Base-by-base conservation (phyloP, 78 protist genomes). In the Planoprotostelium fungivorum region DNA sequence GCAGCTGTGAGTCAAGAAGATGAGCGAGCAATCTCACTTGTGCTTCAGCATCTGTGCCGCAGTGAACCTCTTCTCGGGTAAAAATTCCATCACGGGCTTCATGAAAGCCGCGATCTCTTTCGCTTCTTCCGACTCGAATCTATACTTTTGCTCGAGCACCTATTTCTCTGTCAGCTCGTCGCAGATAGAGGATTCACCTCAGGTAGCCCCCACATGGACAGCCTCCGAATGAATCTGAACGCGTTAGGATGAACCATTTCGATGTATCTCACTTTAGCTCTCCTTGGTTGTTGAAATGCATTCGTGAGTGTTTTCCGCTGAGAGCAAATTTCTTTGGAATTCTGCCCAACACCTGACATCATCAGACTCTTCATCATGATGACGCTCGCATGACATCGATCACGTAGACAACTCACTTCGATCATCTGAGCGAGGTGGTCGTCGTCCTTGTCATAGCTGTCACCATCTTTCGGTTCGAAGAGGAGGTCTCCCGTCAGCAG, bases 401-500 rank as follows among this genome's bases (percentile, higher is more conserved):
- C 73, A n/a, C n/a, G n/a, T n/a, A n/a, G n/a, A n/a, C n/a, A n/a
- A n/a, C n/a, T 51, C 73, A 51, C 73, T 16, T 84, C 94, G 31
- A 90, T 86, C 90, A 87, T 88, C 37, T 84, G 63, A 29, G 90
- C 93, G 36, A 92, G 63, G 36, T 86, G 95, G 28, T 92, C 97
- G 34, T 98, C 99, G 88, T 96, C 95, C 29, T 97, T 93, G 0
- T 85, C 84, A 86, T 89, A 96, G 29, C 88, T 36, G 28, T 94
- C 91, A 0, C 96, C 96, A 0, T 87, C 34, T 29, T 91, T 86
- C 9, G 99, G 99, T 28, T 98, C 96, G 87, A 98, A 98, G 39
- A 98, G 90, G 85, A 90, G 96, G 38, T 98, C 99, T n/a, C 99
- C 99, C 0, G 99, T 98, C n/a, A 85, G 90, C 91, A 98, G 84